Conservation (phyloP, 306 rosid species). For the Alnus rubra region DNA sequence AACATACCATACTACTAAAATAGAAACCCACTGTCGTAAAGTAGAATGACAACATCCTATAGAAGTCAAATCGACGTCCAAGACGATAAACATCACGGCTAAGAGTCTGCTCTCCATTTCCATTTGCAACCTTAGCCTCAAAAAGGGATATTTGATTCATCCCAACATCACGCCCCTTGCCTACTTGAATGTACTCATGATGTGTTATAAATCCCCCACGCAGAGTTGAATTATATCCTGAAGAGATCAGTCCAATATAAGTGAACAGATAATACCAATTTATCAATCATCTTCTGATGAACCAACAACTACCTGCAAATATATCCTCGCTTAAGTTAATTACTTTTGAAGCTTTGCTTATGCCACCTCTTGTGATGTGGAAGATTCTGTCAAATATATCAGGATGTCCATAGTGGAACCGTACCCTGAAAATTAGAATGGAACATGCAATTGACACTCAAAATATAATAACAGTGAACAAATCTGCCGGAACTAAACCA, state of each 20-base stretch:
- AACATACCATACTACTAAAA: constrained; percentile 87
- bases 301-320: constrained; percentile 73
- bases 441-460: constrained; percentile 4
- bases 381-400: constrained; percentile 96
- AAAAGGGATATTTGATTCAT: constrained; percentile 95
- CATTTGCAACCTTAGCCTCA: constrained; percentile 98
- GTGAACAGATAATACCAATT: constrained; percentile 19
- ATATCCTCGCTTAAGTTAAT: constrained; percentile 93
- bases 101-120: constrained; percentile 98
- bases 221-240: constrained; percentile 88
- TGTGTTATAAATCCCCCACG: constrained; percentile 90
- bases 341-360: constrained; percentile 90
- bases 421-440: constrained; percentile 62
- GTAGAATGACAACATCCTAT: constrained; percentile 92
- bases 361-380: constrained; percentile 98
- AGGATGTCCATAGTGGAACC: constrained; percentile 99
- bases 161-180: constrained; percentile 98
- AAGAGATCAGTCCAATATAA: constrained; percentile 32
- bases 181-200: constrained; percentile 97
- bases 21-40: constrained; percentile 99
- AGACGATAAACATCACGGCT: constrained; percentile 98
- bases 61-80: constrained; percentile 94
- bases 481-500: not conserved
- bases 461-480: not conserved
- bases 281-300: constrained; percentile 24